A percentile compares a stretch with the other conserved stretches of the same genome.
Evolutionary conservation across 495 filamentous ascomycete species (phyloP).

Genomic region (Physcia stellaris): DNA sequence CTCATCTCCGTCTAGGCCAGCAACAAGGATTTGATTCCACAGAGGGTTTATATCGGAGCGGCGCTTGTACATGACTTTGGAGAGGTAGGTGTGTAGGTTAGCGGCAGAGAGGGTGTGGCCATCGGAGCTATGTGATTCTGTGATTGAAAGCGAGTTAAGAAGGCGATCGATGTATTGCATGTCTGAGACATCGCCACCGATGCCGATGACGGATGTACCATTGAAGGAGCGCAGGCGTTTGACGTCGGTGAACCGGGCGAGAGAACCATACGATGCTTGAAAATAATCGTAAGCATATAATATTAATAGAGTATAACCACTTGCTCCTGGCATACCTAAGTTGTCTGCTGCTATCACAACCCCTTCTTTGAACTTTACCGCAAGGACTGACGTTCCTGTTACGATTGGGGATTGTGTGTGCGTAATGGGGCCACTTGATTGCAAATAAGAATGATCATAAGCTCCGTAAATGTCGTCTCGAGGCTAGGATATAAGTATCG

Average conservation of each 20-base stretch:
- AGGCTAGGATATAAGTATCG: conserved; percentile 41
- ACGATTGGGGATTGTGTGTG: conserved; percentile 87
- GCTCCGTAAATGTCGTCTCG: conserved; percentile 90
- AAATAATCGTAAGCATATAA: conserved; percentile 1
- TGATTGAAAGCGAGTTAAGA: conserved; percentile 69
- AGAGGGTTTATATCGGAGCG: conserved; percentile 92
- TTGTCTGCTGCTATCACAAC: conserved; percentile 96
- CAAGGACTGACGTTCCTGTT: conserved; percentile 90
- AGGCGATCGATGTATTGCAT: conserved; percentile 96
- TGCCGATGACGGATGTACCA: conserved; percentile 59
- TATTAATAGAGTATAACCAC: conserved; percentile 2
- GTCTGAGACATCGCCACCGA: conserved; percentile 90
- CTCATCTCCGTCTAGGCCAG: conserved; percentile 63
- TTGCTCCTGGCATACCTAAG: conserved; percentile 69
- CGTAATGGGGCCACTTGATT: conserved; percentile 53
- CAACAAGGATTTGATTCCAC: conserved; percentile 90
- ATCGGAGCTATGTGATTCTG: conserved; percentile 64
- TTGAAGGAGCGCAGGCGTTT: conserved; percentile 76
- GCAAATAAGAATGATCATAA: conserved; percentile 77
- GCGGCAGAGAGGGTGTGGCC: conserved; percentile 57
- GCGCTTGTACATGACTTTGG: conserved; percentile 87
- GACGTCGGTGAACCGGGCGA: conserved; percentile 91
- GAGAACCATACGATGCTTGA: conserved; percentile 88
- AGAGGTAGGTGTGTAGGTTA: conserved; percentile 90
- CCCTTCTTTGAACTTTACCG: conserved; percentile 87